Conservation (phyloP, 2,329 filamentous ascomycete genomes). For the Alternaria gansuensis region DNA sequence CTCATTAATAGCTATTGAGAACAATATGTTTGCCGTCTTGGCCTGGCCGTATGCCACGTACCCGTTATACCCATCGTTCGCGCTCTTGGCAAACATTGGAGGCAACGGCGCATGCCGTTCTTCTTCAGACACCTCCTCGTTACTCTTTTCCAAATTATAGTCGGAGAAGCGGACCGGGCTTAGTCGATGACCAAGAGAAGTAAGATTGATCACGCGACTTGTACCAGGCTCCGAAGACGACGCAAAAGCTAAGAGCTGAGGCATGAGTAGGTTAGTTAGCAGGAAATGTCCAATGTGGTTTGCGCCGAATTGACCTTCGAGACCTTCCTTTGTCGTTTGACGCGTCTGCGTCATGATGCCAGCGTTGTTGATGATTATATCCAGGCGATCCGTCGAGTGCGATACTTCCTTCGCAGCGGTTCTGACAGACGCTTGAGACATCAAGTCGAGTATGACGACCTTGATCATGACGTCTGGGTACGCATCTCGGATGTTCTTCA, state of each 20-base stretch:
- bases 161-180: constrained; percentile 56
- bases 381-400: constrained; percentile 45
- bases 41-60: constrained; percentile 45
- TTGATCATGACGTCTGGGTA: constrained; percentile 39
- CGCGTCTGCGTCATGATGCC: constrained; percentile 49
- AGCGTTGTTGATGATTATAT: constrained; percentile 59
- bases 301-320: constrained; percentile 59
- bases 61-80: constrained; percentile 37
- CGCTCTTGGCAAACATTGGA: constrained; percentile 27
- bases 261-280: constrained; percentile 56
- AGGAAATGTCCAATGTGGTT: constrained; percentile 61
- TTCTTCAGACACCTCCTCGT: constrained; percentile 34
- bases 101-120: constrained; percentile 34
- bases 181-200: constrained; percentile 41
- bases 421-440: constrained; percentile 50
- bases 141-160: constrained; percentile 51
- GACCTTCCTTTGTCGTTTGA: constrained; percentile 54
- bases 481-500: constrained; percentile 45
- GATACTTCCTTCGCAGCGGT: constrained; percentile 47
- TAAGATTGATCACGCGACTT: constrained; percentile 44
- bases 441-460: constrained; percentile 51
- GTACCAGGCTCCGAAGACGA: constrained; percentile 44
- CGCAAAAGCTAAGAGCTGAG: constrained; percentile 46
- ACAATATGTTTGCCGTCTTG: constrained; percentile 47
- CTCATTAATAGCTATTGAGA: constrained; percentile 37